Conservation (phyloP, 305 asterid species). For the Rubia tinctorum region DNA sequence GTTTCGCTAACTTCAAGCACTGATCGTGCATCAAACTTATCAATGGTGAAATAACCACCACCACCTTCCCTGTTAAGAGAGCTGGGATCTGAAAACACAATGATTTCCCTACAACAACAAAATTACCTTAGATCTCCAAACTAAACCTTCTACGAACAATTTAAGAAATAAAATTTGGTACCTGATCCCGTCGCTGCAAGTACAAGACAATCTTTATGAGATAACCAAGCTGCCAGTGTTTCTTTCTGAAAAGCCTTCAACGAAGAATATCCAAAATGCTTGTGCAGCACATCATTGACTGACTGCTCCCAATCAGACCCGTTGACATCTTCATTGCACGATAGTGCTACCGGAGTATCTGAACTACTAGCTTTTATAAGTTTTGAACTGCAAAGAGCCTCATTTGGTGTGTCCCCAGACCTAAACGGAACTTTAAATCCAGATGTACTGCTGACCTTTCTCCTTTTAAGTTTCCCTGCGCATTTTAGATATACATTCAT, state of each 20-base stretch:
- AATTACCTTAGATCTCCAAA: conserved; percentile 1
- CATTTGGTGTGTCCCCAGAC: conserved; percentile 22
- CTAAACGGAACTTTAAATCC: conserved; percentile 22
- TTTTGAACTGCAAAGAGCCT: conserved; percentile 19
- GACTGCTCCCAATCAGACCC: conserved; percentile 52
- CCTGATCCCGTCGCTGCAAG: conserved; percentile 93
- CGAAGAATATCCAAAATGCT: conserved; percentile 53
- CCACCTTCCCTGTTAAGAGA: conserved; percentile 64
- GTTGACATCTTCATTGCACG: conserved; percentile 28
- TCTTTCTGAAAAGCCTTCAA: conserved; percentile 69
- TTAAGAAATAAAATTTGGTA: conserved; percentile 21
- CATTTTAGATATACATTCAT: conserved; percentile 41
- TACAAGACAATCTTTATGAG: conserved; percentile 57
- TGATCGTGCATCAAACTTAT: conserved; percentile 92
- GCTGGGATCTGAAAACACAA: conserved; percentile 72
- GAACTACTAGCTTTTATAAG: conserved; percentile 17
- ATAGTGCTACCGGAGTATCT: conserved; percentile 16
- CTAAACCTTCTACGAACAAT: not conserved
- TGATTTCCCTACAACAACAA: conserved; percentile 52
- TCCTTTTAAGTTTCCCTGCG: conserved; percentile 33
- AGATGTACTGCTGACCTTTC: conserved; percentile 26
- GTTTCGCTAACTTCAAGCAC: conserved; percentile 64
- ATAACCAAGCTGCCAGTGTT: conserved; percentile 61
- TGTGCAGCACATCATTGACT: conserved; percentile 32
- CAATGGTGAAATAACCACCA: conserved; percentile 68